These are phyloP conservation scores for Rickenella mellea DNA, from an alignment of 768 basidiomycete genomes.

Conservation along the genomic window DNA sequence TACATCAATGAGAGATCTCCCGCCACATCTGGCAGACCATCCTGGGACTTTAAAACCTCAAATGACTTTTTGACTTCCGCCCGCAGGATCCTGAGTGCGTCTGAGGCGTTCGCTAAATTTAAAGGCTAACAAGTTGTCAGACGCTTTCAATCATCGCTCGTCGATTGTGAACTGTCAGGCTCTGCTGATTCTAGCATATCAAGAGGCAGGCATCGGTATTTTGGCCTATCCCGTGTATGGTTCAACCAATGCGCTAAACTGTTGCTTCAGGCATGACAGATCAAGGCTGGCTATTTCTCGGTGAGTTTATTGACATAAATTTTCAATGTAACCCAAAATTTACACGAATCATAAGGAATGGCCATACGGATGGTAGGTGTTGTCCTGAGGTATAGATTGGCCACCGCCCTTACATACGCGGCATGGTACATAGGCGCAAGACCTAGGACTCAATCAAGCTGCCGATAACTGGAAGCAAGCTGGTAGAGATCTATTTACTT, in stretches of 20 bases:
- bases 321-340: too few species aligned
- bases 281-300: constrained; percentile 78
- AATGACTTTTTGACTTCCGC: constrained; percentile 56
- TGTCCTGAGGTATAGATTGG: neutral
- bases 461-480: constrained; percentile 65
- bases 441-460: constrained; percentile 74
- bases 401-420: too few species aligned
- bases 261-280: constrained; percentile 47
- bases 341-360: too few species aligned
- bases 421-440: constrained; percentile 49
- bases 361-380: constrained; percentile 60
- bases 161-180: constrained; percentile 74
- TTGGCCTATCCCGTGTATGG: constrained; percentile 1
- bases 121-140: constrained; percentile 28
- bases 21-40: constrained; percentile 39
- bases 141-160: constrained; percentile 55
- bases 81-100: constrained; percentile 51
- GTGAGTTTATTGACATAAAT: too few species aligned
- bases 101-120: too few species aligned
- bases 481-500: constrained; percentile 50
- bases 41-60: too few species aligned
- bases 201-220: constrained; percentile 78
- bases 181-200: constrained; percentile 66
- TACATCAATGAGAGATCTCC: constrained; percentile 45
- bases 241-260: neutral